phyloP scores from a whole-genome alignment of 2,329 filamentous ascomycete species.

The Penicillium aurantiogriseum region DNA sequence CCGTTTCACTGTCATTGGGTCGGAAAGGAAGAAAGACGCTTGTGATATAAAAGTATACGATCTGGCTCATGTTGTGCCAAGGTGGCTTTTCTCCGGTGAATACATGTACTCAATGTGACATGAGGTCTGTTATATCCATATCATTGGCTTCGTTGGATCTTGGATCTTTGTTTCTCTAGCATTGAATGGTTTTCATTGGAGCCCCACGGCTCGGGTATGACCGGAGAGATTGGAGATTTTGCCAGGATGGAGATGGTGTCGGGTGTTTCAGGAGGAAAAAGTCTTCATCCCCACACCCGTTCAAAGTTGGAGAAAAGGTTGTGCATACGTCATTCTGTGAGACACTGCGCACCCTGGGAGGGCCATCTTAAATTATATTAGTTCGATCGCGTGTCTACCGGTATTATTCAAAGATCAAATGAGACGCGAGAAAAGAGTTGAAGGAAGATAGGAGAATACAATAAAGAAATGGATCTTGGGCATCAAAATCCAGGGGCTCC shows the following conservation, averaged over 20 bases:
- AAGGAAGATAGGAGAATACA: not conserved
- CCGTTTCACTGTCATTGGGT: not conserved
- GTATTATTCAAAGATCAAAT: not conserved
- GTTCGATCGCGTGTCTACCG: not conserved
- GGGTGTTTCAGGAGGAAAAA: conserved; percentile 25
- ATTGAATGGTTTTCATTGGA: conserved; percentile 1
- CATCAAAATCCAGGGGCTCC: not conserved
- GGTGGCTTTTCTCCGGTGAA: not conserved
- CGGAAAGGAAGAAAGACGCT: not conserved
- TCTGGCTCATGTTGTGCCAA: not conserved
- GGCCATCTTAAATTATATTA: not conserved
- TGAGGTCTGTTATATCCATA: not conserved
- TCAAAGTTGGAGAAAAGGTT: not conserved
- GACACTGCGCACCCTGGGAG: not conserved
- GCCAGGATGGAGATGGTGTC: conserved; percentile 8
- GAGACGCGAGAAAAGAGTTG: not conserved
- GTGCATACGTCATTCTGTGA: conserved; percentile 12
- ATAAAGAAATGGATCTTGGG: not conserved
- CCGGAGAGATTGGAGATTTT: conserved; percentile 9
- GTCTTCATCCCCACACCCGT: conserved; percentile 4
- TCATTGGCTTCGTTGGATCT: not conserved
- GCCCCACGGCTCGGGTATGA: conserved; percentile 20
- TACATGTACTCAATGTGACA: not conserved
- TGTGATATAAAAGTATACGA: not conserved
- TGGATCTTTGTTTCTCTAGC: conserved; percentile 1